A percentile compares a stretch with the other conserved stretches of the same genome.
Conservation (phyloP, 805 yeast species). For the Candida oleophila region DNA sequence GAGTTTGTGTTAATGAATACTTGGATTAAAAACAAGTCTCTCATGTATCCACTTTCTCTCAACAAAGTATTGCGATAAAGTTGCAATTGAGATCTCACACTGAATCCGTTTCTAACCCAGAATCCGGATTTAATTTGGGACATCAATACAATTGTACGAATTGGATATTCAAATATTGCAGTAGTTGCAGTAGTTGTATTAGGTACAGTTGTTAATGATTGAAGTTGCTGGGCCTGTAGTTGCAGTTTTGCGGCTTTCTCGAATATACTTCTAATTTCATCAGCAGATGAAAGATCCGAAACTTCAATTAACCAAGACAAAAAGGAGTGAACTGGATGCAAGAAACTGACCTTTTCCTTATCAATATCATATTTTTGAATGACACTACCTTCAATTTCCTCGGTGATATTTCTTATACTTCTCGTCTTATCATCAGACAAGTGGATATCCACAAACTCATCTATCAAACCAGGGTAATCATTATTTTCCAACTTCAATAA, state of each 20-base stretch:
- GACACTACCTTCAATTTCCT: conserved; percentile 18
- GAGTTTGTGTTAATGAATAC: conserved; percentile 49
- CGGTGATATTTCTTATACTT: conserved; percentile 14
- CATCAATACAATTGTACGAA: conserved; percentile 71
- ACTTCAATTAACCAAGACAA: conserved; percentile 69
- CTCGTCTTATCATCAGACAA: conserved; percentile 10
- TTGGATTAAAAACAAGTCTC: conserved; percentile 78
- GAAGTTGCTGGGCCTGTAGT: background rate
- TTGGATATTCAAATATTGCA: conserved; percentile 64
- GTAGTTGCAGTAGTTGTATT: conserved; percentile 18
- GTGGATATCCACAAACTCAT: conserved; percentile 27
- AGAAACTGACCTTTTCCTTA: conserved; percentile 56
- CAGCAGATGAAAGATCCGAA: conserved; percentile 26
- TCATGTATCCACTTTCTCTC: conserved; percentile 76
- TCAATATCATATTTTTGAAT: conserved; percentile 28
- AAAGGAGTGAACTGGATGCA: conserved; percentile 79
- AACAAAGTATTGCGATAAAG: conserved; percentile 76
- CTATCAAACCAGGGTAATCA: conserved; percentile 25
- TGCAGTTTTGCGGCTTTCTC: conserved; percentile 11
- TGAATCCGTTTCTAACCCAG: conserved; percentile 93
- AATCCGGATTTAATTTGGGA: conserved; percentile 86
- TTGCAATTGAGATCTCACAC: conserved; percentile 74
- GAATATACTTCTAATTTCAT: conserved; percentile 20
- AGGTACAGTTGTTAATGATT: background rate
- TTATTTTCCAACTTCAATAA: conserved; percentile 29